Conservation (phyloP, 805 yeast species). For the Ogataea pilisensis region DNA sequence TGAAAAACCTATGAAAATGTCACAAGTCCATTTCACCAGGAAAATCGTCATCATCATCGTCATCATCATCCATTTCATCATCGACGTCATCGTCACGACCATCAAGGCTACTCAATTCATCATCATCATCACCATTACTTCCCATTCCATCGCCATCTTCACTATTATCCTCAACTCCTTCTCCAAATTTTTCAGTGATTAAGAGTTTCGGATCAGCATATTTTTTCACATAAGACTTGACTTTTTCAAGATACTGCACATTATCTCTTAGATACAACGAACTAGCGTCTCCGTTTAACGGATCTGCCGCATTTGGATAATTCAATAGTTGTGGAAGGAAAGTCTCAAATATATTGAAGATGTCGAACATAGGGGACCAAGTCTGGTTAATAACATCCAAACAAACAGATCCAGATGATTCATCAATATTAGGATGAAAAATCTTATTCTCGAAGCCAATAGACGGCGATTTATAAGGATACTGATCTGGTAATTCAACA, state of each 20-base stretch:
- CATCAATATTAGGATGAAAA: constrained; percentile 94
- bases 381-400: constrained; percentile 95
- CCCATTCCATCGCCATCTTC: constrained; percentile 18
- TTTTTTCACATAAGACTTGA: constrained; percentile 65
- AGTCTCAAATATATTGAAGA: constrained; percentile 84
- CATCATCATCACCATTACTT: constrained; percentile 13
- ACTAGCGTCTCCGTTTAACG: constrained; percentile 88
- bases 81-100: constrained; percentile 25
- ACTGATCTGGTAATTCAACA: constrained; percentile 91
- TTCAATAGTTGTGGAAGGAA: constrained; percentile 88
- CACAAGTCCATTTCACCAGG: constrained; percentile 34
- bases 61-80: constrained; percentile 22
- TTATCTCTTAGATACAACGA: constrained; percentile 69
- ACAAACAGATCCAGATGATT: constrained; percentile 86
- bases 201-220: constrained; percentile 50
- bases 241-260: constrained; percentile 60
- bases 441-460: constrained; percentile 90
- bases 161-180: constrained; percentile 22
- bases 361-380: constrained; percentile 97
- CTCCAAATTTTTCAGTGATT: constrained; percentile 22
- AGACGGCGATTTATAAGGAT: constrained; percentile 94
- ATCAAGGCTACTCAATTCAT: no score
- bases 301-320: constrained; percentile 94
- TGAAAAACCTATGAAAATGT: background rate
- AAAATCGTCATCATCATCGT: constrained; percentile 25